phyloP scores from a whole-genome alignment of 441 rosid species.

The Bocquillonia castaneifolia region DNA sequence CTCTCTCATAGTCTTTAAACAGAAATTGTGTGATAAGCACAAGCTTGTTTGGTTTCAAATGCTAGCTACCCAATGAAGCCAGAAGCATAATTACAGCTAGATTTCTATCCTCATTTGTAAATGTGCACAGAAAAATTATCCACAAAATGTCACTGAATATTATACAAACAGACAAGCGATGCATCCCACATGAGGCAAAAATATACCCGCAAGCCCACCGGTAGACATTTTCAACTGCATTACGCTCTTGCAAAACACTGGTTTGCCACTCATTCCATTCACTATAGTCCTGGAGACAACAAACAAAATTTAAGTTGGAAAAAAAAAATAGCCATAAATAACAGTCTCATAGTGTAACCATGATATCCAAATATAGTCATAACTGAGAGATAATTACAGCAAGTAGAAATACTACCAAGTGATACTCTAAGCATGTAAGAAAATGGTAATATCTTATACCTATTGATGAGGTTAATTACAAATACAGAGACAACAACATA shows the following conservation, averaged over 20 bases:
- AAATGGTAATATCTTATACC: not conserved
- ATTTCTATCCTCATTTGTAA: not conserved
- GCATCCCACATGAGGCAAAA: conserved; percentile 18
- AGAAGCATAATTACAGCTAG: not conserved
- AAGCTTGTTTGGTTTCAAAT: not conserved
- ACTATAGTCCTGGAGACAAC: conserved; percentile 51
- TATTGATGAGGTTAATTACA: not conserved
- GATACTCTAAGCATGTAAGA: not conserved
- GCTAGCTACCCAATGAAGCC: not conserved
- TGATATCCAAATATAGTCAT: too few species aligned
- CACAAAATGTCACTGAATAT: not conserved
- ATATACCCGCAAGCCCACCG: conserved; percentile 96
- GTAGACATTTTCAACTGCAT: conserved; percentile 79
- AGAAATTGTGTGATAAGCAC: not conserved
- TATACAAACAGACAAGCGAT: conserved; percentile 6
- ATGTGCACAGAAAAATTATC: not conserved
- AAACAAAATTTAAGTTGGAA: conserved; percentile 17
- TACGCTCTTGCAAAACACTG: conserved; percentile 73
- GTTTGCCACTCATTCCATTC: conserved; percentile 88
- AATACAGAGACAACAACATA: not conserved
- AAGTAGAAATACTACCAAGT: not conserved
- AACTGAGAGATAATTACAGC: not conserved
- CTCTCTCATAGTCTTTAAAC: not conserved
- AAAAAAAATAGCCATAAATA: not conserved
- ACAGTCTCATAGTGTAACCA: not conserved